Evolutionary conservation across 441 rosid genomes (phyloP), one percentile per base, ranked within the genome.

Genomic region (Gossypium lobatum): DNA sequence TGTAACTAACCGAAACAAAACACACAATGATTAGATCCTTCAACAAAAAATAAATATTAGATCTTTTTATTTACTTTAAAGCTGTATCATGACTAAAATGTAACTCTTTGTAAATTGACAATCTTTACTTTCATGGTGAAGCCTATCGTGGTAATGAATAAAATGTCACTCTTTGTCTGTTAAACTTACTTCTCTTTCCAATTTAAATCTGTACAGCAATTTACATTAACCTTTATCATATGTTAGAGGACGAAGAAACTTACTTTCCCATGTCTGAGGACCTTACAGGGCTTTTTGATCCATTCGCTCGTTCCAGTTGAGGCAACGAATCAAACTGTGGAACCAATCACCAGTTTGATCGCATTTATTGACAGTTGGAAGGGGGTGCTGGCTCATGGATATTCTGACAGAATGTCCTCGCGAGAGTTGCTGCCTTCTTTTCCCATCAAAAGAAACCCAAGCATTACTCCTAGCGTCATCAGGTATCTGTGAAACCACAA

Each of bases 321-420:
- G 84, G 86, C 99, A 95, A 54, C 97, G 92, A 77, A 95, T 83
- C 83, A 95, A 81, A 90, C 98, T 93, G 78, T 77, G 91, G 81
- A 93, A 93, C 99, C 98, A 95, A 75, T 95, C 98, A 45, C 98
- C 97, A 1, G 98, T 95, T 82, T 95, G 98, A 77, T 93, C 98
- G 7, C 82, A 81, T 80, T 95, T 95, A 87, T 93, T 95, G 80
- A 95, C 97, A 0, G 98, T 95, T 14, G 97, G 97, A 75, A 94
- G 91, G 0, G 97, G 97, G 76, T 92, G 97, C 84, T 91, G 76
- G 87, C 99, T 95, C 99, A 95, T 95, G 34, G 65, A 85, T 79
- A 95, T 91, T 67, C 87, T 81, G 72, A 95, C 93, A 5, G 96
- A 91, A 85, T 95, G 93, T 63, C 97, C 99, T 69, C 98, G 89